phyloP scores from a whole-genome alignment of 2,329 filamentous ascomycete species.

The Chaetothyriales sp. region DNA sequence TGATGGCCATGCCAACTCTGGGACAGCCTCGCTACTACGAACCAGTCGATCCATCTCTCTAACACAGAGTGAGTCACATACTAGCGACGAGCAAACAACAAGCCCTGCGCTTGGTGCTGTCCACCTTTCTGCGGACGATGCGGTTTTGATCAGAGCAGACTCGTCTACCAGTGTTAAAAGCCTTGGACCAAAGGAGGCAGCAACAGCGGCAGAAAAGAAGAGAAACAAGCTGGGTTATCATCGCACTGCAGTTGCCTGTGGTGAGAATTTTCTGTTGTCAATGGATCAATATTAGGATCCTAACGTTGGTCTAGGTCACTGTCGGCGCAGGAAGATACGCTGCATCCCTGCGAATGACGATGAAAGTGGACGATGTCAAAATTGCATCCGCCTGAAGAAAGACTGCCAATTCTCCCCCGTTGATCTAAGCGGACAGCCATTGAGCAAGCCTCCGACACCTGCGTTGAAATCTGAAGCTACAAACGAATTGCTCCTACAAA shows the following conservation, averaged over 20 bases:
- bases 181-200: slow-evolving; percentile 20
- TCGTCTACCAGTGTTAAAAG: slow-evolving; percentile 36
- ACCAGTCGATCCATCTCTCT: background rate
- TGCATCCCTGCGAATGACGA: slow-evolving; percentile 67
- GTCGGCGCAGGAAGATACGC: slow-evolving; percentile 81
- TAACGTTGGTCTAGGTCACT: slow-evolving; percentile 51
- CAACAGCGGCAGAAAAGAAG: slow-evolving; percentile 45
- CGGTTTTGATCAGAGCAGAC: background rate
- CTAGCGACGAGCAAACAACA: background rate
- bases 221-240: slow-evolving; percentile 93
- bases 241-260: slow-evolving; percentile 84
- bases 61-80: background rate
- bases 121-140: background rate
- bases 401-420: slow-evolving; percentile 88
- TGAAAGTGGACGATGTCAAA: slow-evolving; percentile 61
- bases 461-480: background rate
- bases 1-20: background rate
- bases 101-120: background rate
- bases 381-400: slow-evolving; percentile 87
- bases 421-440: slow-evolving; percentile 43
- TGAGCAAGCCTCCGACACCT: background rate
- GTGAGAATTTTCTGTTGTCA: slow-evolving; percentile 45
- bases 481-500: background rate
- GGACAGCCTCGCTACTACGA: background rate
- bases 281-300: slow-evolving; percentile 3